Evolutionary conservation across 2,329 filamentous ascomycete species (phyloP).

Genomic region (Fusarium verticillioides): DNA sequence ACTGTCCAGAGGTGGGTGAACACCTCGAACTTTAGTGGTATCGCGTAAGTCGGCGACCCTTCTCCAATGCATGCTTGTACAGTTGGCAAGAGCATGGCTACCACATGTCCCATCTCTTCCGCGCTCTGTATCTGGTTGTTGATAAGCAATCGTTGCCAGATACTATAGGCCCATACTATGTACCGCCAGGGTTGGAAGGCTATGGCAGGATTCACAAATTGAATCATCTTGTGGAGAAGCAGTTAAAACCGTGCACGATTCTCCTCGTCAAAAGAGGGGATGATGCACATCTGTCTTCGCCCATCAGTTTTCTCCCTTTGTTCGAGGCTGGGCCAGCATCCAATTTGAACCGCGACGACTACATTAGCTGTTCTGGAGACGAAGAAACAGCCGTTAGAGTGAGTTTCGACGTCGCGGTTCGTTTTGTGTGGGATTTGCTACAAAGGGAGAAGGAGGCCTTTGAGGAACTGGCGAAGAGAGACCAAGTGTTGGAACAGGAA

Average conservation of each 20-base stretch:
- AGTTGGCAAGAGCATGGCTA: not conserved
- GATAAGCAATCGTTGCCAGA: not conserved
- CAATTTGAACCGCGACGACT: not conserved
- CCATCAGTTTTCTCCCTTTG: rapidly evolving
- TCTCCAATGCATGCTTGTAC: rapidly evolving
- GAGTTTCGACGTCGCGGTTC: not conserved
- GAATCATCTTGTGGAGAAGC: not conserved
- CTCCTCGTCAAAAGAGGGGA: not conserved
- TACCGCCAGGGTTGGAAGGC: rapidly evolving
- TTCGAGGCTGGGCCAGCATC: not conserved
- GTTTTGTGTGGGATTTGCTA: not conserved
- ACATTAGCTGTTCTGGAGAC: rapidly evolving
- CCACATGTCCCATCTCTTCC: not conserved
- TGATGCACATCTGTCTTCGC: not conserved
- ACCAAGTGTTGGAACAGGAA: not conserved
- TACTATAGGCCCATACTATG: too few relatives aligned
- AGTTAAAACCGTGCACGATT: not conserved
- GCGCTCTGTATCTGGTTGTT: not conserved
- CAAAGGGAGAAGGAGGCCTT: not conserved
- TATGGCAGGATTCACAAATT: not conserved
- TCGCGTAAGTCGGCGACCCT: rapidly evolving
- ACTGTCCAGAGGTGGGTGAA: rapidly evolving
- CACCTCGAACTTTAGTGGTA: rapidly evolving
- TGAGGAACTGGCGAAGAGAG: not conserved
- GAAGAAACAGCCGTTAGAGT: not conserved